Conservation (phyloP, 306 rosid genomes). For the Citrullus colocynthis region DNA sequence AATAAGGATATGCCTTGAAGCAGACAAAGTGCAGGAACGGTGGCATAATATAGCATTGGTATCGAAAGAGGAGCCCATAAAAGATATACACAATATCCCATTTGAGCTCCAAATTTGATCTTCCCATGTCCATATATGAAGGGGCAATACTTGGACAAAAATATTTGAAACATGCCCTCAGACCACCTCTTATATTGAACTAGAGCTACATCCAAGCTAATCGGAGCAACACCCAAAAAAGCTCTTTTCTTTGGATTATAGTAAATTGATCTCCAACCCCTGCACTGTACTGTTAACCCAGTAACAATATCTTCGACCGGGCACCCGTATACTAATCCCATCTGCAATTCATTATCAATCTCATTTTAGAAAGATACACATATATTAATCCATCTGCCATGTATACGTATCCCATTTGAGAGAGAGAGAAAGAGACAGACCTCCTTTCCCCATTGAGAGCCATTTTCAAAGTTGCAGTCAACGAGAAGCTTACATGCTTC, state of each 20-base stretch:
- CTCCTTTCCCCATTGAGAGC: slow-evolving; percentile 59
- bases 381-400: slow-evolving; percentile 36
- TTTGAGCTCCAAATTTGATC: slow-evolving; percentile 39
- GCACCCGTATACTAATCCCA: slow-evolving; percentile 58
- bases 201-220: slow-evolving; percentile 28
- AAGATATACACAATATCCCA: slow-evolving; percentile 46
- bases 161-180: slow-evolving; percentile 48
- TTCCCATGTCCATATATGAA: slow-evolving; percentile 52
- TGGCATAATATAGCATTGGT: slow-evolving; percentile 34
- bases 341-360: slow-evolving; percentile 21
- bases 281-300: slow-evolving; percentile 41
- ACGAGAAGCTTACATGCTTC: slow-evolving; percentile 37
- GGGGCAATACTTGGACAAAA: slow-evolving; percentile 64
- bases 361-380: slow-evolving; percentile 28
- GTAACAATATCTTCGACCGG: slow-evolving; percentile 48
- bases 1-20: slow-evolving; percentile 42
- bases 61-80: slow-evolving; percentile 63
- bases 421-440: slow-evolving; percentile 15
- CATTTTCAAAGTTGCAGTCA: slow-evolving; percentile 40
- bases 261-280: slow-evolving; percentile 66
- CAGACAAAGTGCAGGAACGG: slow-evolving; percentile 45
- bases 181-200: slow-evolving; percentile 54
- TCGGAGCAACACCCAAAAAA: slow-evolving; percentile 56
- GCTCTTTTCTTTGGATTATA: slow-evolving; percentile 49
- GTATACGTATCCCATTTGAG: neutral